phyloP scores from a whole-genome alignment of 2,329 filamentous ascomycete species.

The Cercospora berteroae region DNA sequence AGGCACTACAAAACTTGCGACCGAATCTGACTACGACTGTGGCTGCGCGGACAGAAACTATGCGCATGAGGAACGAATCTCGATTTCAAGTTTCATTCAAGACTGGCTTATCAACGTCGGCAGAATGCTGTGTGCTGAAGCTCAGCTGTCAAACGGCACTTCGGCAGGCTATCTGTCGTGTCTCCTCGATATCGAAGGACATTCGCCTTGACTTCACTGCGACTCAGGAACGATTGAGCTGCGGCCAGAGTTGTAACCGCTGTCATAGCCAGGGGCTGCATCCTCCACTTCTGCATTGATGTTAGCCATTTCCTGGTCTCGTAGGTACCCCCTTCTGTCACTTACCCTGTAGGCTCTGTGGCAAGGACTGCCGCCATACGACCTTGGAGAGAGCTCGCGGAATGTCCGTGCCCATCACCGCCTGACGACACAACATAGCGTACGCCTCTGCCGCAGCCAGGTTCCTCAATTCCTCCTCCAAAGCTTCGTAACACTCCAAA shows the following conservation, averaged over 20 bases:
- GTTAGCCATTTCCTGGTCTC: not conserved
- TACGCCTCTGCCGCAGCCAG: not conserved
- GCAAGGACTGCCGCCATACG: conserved; percentile 11
- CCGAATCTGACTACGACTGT: not conserved
- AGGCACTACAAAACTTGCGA: not conserved
- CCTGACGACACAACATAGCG: not conserved
- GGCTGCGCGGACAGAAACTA: not conserved
- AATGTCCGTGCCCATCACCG: not conserved
- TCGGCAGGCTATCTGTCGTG: not conserved
- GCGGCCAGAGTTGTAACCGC: conserved; percentile 1
- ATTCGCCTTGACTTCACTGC: not conserved
- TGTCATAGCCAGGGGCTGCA: not conserved
- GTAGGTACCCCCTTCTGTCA: not conserved
- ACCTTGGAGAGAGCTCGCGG: not conserved
- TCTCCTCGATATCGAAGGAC: not conserved
- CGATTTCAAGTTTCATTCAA: not conserved
- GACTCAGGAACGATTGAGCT: conserved; percentile 2
- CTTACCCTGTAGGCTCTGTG: conserved; percentile 14
- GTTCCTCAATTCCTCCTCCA: not conserved
- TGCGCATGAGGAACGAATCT: not conserved
- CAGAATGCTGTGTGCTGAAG: not conserved
- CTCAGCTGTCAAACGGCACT: not conserved
- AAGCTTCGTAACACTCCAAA: not conserved
- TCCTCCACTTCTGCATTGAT: not conserved
- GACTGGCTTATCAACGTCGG: not conserved